These are phyloP conservation scores for Schizonepeta tenuifolia DNA, from an alignment of 257 asterid genomes.

Conservation along the genomic window DNA sequence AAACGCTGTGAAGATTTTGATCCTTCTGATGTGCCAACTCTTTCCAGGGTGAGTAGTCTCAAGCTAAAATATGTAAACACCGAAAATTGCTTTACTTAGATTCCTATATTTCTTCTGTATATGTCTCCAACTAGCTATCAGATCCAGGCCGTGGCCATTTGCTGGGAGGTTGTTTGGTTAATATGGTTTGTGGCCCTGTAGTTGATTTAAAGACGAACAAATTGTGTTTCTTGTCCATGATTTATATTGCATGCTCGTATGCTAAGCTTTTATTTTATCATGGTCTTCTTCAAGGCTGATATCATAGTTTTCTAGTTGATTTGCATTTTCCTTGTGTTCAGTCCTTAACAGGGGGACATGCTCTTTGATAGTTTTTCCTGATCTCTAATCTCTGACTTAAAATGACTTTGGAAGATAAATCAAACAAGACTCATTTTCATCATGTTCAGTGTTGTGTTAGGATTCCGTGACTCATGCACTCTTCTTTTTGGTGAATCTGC, in stretches of 20 bases:
- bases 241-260: neutral
- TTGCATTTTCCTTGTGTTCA: neutral
- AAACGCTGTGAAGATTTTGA: conserved; percentile 79
- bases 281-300: neutral
- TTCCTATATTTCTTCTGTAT: neutral
- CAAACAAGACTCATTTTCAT: neutral
- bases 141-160: neutral
- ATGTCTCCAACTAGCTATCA: neutral
- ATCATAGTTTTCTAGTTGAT: neutral
- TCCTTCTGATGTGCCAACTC: conserved; percentile 85
- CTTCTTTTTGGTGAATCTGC: conserved; percentile 35
- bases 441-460: neutral
- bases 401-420: conserved; percentile 1
- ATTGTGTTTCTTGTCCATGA: neutral
- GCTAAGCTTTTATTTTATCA: neutral
- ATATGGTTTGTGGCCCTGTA: neutral
- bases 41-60: conserved; percentile 59
- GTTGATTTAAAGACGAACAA: neutral
- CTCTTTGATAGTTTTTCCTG: conserved; percentile 12
- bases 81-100: conserved; percentile 1
- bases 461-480: conserved; percentile 15
- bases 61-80: neutral
- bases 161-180: conserved; percentile 9
- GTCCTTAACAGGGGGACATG: conserved; percentile 7
- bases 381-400: neutral